These are phyloP conservation scores for Sporothrix euskadiensis DNA, from an alignment of 2,329 filamentous ascomycete genomes.

Conservation along the genomic window DNA sequence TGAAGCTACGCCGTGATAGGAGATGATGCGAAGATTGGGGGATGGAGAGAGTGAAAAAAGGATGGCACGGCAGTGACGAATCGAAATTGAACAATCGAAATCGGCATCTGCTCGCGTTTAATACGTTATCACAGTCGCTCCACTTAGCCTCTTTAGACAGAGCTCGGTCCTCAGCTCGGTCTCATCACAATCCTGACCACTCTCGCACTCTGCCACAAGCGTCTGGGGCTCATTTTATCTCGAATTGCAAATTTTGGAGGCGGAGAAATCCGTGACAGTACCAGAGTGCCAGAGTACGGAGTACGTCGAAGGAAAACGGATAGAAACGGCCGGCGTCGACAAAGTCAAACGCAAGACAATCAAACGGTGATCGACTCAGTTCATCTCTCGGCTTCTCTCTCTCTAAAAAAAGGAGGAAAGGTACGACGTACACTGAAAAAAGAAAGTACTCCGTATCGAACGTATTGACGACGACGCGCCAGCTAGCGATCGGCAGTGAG, in stretches of 20 bases:
- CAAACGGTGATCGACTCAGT: too few relatives aligned
- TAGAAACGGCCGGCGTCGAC: neutral
- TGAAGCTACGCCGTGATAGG: neutral
- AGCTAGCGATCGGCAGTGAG: conserved; percentile 9
- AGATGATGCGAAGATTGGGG: neutral
- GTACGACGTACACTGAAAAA: too few relatives aligned
- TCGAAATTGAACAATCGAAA: neutral
- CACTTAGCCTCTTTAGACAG: too few relatives aligned
- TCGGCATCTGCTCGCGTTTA: neutral
- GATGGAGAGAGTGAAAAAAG: neutral
- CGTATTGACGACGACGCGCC: neutral
- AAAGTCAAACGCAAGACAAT: too few relatives aligned
- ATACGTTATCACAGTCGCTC: too few relatives aligned
- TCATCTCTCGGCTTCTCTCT: too few relatives aligned
- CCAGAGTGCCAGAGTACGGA: neutral
- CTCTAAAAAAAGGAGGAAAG: too few relatives aligned
- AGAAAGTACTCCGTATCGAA: neutral
- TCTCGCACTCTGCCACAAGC: too few relatives aligned
- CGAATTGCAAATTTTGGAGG: neutral
- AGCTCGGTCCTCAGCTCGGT: too few relatives aligned
- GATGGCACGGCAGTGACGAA: neutral
- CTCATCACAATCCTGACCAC: too few relatives aligned
- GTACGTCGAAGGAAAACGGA: neutral
- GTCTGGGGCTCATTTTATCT: neutral
- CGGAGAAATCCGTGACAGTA: neutral